Evolutionary conservation across 305 asterid species (phyloP).

Genomic region (Coffea humblotiana): DNA sequence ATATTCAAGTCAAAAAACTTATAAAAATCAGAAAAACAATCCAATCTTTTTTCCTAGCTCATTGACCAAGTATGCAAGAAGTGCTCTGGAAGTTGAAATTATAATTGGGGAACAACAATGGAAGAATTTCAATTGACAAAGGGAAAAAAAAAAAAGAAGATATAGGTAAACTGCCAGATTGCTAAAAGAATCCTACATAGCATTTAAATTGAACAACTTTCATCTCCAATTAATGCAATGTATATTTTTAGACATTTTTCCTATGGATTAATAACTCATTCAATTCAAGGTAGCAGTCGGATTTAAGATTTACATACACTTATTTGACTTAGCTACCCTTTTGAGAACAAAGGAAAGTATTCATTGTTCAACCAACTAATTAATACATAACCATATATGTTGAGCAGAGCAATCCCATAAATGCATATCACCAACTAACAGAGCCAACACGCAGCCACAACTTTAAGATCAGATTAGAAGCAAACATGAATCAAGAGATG

Average conservation of each 20-base stretch:
- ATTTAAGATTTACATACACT: not conserved
- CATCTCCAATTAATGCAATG: not conserved
- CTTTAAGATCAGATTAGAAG: conserved; percentile 6
- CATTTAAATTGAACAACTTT: not conserved
- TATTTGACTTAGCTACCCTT: not conserved
- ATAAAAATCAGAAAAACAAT: not conserved
- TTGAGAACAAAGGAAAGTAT: not conserved
- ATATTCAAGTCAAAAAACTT: not conserved
- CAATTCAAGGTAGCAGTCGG: not conserved
- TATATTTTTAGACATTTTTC: not conserved
- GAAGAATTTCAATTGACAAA: not conserved
- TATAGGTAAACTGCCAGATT: not conserved
- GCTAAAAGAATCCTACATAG: not conserved
- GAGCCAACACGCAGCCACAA: conserved; percentile 2
- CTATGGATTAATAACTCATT: not conserved
- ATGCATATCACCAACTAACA: not conserved
- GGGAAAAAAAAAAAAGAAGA: not conserved
- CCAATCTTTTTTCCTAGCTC: not conserved
- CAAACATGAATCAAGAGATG: not conserved
- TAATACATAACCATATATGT: not conserved
- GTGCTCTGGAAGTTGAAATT: not conserved
- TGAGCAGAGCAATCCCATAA: not conserved
- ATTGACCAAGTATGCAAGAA: not conserved
- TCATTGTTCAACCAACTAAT: conserved; percentile 10
- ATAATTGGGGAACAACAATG: not conserved